phyloP scores from a whole-genome alignment of 129 eudicot genomes.

The Lonicera japonica region DNA sequence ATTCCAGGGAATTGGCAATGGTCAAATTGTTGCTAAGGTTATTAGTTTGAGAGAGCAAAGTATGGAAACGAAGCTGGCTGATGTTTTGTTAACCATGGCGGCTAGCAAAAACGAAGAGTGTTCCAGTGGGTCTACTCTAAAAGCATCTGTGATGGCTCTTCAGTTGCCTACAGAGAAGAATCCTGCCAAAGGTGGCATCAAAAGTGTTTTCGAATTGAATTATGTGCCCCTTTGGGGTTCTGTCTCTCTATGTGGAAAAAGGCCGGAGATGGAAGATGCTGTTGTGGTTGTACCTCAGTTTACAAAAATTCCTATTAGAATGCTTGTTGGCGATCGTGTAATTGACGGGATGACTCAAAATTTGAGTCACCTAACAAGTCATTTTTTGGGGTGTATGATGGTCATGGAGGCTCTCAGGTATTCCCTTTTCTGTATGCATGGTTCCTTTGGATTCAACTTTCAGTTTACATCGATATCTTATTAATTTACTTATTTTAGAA shows the following conservation, averaged over 20 bases:
- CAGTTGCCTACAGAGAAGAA: constrained; percentile 44
- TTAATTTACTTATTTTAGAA: background rate
- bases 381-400: constrained; percentile 89
- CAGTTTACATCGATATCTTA: background rate
- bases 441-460: background rate
- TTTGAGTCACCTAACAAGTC: constrained; percentile 53
- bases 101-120: constrained; percentile 14
- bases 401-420: constrained; percentile 95
- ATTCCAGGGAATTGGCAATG: constrained; percentile 52
- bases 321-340: constrained; percentile 49
- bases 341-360: constrained; percentile 44
- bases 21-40: constrained; percentile 64
- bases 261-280: constrained; percentile 98
- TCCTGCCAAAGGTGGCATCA: constrained; percentile 35
- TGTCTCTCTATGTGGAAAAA: constrained; percentile 63
- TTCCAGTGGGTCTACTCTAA: constrained; percentile 37
- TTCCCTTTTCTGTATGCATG: background rate
- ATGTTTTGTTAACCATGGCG: constrained; percentile 6
- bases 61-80: constrained; percentile 14
- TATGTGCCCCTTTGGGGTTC: constrained; percentile 84
- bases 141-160: constrained; percentile 49
- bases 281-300: constrained; percentile 58
- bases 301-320: constrained; percentile 60
- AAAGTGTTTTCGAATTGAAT: constrained; percentile 66
- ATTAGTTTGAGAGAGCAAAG: constrained; percentile 50